phyloP scores from a whole-genome alignment of 495 filamentous ascomycete species.

The Daldinia decipiens region DNA sequence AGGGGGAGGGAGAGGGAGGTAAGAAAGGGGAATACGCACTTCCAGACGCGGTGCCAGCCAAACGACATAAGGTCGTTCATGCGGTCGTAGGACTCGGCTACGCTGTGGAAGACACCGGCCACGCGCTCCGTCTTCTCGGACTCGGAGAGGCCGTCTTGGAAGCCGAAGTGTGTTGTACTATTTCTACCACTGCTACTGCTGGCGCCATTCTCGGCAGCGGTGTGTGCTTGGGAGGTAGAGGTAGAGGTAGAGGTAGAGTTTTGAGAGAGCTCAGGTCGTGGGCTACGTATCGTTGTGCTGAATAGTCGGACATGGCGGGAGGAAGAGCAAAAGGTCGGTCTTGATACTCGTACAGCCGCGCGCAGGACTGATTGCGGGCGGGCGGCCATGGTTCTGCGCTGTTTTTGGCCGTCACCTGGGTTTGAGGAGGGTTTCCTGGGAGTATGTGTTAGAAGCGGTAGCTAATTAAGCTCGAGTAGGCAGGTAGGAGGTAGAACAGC shows the following conservation, averaged over 20 bases:
- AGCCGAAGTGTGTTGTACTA: slow-evolving; percentile 90
- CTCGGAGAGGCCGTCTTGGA: slow-evolving; percentile 80
- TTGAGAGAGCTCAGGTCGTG: slow-evolving; percentile 20
- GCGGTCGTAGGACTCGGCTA: slow-evolving; percentile 87
- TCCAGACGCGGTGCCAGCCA: slow-evolving; percentile 96
- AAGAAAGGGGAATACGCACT: slow-evolving; percentile 53
- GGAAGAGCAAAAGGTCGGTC: slow-evolving; percentile 7
- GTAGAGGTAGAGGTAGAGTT: slow-evolving; percentile 21
- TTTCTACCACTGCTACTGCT: slow-evolving; percentile 1
- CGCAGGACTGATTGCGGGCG: slow-evolving; percentile 32
- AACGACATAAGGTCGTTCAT: slow-evolving; percentile 99
- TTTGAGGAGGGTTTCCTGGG: slow-evolving; percentile 14
- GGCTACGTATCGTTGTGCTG: slow-evolving; percentile 29
- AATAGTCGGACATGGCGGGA: slow-evolving; percentile 20
- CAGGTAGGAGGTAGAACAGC: background rate
- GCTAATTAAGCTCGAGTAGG: background rate
- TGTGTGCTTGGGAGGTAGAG: slow-evolving; percentile 11
- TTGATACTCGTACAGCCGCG: slow-evolving; percentile 35
- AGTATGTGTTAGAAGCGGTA: background rate
- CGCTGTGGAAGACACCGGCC: slow-evolving; percentile 91
- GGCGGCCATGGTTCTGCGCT: slow-evolving; percentile 40
- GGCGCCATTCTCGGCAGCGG: slow-evolving; percentile 15
- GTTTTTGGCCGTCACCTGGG: slow-evolving; percentile 27
- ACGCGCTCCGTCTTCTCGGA: slow-evolving; percentile 77
- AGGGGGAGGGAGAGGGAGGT: too few relatives aligned